These are phyloP conservation scores for Paracamarosporium sp. DNA, from an alignment of 2,329 filamentous ascomycete genomes.

Conservation along the genomic window DNA sequence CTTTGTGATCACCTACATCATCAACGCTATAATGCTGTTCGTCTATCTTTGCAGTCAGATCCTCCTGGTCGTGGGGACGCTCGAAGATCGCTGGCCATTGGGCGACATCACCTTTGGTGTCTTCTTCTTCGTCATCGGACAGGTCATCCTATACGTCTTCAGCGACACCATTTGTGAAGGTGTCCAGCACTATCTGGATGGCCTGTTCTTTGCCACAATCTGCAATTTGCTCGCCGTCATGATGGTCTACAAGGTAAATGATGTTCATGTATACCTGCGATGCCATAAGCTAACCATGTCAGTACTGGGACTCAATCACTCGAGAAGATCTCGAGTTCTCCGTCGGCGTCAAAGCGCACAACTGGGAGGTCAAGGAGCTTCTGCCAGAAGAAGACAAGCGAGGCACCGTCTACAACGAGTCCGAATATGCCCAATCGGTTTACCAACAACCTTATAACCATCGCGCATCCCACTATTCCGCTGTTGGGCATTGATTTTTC, in stretches of 20 bases:
- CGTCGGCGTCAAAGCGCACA: slow-evolving; percentile 92
- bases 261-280: neutral
- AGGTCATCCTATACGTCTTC: slow-evolving; percentile 91
- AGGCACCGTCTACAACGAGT: slow-evolving; percentile 75
- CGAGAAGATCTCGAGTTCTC: slow-evolving; percentile 98
- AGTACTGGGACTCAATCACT: slow-evolving; percentile 99
- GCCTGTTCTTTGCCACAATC: slow-evolving; percentile 90
- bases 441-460: slow-evolving; percentile 47
- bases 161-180: slow-evolving; percentile 83
- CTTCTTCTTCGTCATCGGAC: slow-evolving; percentile 89
- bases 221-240: slow-evolving; percentile 95
- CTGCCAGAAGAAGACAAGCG: slow-evolving; percentile 80
- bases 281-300: slow-evolving; percentile 21
- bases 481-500: slow-evolving; percentile 33
- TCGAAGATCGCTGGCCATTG: slow-evolving; percentile 94
- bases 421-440: slow-evolving; percentile 61
- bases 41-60: slow-evolving; percentile 89
- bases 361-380: slow-evolving; percentile 95
- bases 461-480: slow-evolving; percentile 45
- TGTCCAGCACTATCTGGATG: slow-evolving; percentile 91
- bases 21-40: slow-evolving; percentile 86
- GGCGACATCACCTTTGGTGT: slow-evolving; percentile 90
- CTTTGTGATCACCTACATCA: slow-evolving; percentile 89
- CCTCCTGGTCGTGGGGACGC: slow-evolving; percentile 83
- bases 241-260: slow-evolving; percentile 97